Conservation (phyloP, 345 rosid species). For the Euphorbia pulcherrima region DNA sequence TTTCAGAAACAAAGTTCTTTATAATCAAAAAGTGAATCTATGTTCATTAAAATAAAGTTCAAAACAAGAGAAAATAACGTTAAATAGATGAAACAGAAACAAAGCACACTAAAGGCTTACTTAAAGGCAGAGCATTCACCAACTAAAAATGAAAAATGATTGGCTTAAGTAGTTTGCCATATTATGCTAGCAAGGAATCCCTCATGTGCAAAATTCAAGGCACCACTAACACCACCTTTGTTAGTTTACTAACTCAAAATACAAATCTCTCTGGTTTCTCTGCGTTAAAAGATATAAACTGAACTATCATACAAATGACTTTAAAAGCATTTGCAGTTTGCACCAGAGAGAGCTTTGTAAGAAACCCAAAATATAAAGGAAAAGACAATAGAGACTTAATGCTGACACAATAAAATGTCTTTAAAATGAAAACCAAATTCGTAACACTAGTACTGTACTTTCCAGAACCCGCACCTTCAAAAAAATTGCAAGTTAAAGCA, state of each 20-base stretch:
- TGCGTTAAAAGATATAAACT: neutral
- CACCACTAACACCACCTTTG: neutral
- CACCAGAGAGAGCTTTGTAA: constrained; percentile 6
- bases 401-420: neutral
- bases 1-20: too few relatives aligned
- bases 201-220: neutral
- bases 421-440: neutral
- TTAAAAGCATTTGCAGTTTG: neutral
- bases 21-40: too few relatives aligned
- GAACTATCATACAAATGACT: neutral
- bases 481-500: neutral
- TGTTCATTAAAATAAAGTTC: too few relatives aligned
- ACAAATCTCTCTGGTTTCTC: neutral
- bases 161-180: too few relatives aligned
- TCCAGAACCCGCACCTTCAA: neutral
- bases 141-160: too few relatives aligned
- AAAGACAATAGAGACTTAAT: constrained; percentile 1
- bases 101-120: too few relatives aligned
- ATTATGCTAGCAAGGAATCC: too few relatives aligned
- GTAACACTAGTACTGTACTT: neutral
- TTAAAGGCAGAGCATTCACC: too few relatives aligned
- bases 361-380: neutral
- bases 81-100: too few relatives aligned
- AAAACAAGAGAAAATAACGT: too few relatives aligned
- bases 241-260: neutral